phyloP scores from a whole-genome alignment of 208 protist genomes.

The Wallacemonas sp. region DNA sequence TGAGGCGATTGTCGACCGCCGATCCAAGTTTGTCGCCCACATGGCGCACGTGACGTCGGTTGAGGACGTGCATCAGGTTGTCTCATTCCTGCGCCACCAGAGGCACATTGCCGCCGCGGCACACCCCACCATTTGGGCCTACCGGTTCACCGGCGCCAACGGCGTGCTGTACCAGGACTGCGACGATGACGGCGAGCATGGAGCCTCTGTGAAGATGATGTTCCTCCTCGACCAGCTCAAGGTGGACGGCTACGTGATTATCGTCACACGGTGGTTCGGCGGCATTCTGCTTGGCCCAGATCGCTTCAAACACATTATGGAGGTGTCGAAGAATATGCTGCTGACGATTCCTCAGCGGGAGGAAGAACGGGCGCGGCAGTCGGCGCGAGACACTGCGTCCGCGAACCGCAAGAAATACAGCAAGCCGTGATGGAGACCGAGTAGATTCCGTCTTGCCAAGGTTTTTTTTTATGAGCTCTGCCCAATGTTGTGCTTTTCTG shows the following conservation, averaged over 20 bases:
- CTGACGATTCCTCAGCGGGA: constrained; percentile 70
- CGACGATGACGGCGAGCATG: constrained; percentile 95
- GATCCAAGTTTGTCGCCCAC: constrained; percentile 89
- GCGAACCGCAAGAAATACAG: constrained; percentile 11
- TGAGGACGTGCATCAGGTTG: constrained; percentile 53
- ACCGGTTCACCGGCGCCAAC: constrained; percentile 79
- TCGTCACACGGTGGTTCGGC: constrained; percentile 96
- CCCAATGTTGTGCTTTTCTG: constrained; percentile 11
- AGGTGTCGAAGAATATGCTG: constrained; percentile 72
- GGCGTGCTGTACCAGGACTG: constrained; percentile 77
- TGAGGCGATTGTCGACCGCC: constrained; percentile 71
- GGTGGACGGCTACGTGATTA: constrained; percentile 82
- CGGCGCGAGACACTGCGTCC: not conserved
- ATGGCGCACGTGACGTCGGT: constrained; percentile 66
- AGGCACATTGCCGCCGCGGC: constrained; percentile 76
- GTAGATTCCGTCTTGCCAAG: not conserved
- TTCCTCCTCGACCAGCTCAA: constrained; percentile 87
- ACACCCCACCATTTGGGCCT: constrained; percentile 94
- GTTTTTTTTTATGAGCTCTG: not conserved
- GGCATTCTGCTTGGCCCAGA: constrained; percentile 94
- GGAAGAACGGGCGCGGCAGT: constrained; percentile 11
- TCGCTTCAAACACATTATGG: constrained; percentile 94
- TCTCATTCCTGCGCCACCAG: constrained; percentile 51
- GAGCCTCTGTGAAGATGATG: constrained; percentile 78
- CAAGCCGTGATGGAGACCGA: not conserved